phyloP scores from a whole-genome alignment of 2,329 filamentous ascomycete species.

The Plenodomus lindquistii region DNA sequence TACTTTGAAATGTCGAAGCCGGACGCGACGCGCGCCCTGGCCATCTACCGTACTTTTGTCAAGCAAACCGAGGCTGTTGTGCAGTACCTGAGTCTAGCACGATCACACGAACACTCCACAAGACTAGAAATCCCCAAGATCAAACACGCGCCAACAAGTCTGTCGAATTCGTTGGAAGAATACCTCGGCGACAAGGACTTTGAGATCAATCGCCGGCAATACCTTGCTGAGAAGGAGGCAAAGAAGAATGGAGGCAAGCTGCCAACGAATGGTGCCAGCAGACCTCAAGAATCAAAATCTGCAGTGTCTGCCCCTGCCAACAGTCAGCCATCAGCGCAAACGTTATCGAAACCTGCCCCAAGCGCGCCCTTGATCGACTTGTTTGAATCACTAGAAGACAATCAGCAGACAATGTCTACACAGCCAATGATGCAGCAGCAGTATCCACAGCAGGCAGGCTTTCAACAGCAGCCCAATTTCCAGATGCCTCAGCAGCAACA shows the following conservation, averaged over 20 bases:
- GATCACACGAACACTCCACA: conserved; percentile 90
- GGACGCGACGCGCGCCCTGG: conserved; percentile 88
- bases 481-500: conserved; percentile 31
- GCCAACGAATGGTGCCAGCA: conserved; percentile 42
- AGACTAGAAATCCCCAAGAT: conserved; percentile 93
- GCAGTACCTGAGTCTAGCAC: conserved; percentile 81
- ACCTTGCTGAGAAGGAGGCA: conserved; percentile 82
- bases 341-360: conserved; percentile 18
- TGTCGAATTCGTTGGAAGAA: conserved; percentile 88
- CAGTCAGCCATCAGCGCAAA: conserved; percentile 24
- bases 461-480: conserved; percentile 15
- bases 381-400: conserved; percentile 40
- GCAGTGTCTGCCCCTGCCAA: conserved; percentile 29
- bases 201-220: conserved; percentile 89
- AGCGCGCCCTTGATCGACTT: conserved; percentile 41
- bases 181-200: conserved; percentile 95
- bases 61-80: conserved; percentile 92
- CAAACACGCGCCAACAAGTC: conserved; percentile 92
- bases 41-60: conserved; percentile 90
- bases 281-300: conserved; percentile 41
- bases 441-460: conserved; percentile 49
- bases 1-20: conserved; percentile 98
- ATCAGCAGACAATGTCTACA: conserved; percentile 41
- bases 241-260: conserved; percentile 57
- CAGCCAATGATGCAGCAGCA: conserved; percentile 41